Base-by-base conservation (phyloP, 108 stramenopile species). In the Nitzschia inconspicua region DNA sequence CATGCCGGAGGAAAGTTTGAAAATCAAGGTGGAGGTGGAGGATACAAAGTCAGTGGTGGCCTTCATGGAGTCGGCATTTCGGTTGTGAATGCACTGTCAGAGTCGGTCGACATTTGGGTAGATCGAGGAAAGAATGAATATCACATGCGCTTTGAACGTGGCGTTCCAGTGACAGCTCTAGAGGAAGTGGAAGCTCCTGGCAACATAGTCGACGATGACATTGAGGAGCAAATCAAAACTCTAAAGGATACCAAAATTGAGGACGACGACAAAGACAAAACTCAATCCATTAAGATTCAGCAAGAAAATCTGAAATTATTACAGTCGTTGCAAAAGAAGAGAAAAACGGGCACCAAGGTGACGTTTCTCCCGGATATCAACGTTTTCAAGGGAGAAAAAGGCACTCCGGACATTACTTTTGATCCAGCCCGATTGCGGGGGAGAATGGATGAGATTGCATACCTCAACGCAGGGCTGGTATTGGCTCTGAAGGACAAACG, bases 1-100 rank as follows among this genome's bases (percentile, higher is more conserved):
- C 97, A 98, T 60, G 97, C 97, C 0, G 97, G 97, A 10, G 97
- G 97, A n/a, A 98, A 98, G 73, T 98, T 98, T 53, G 95, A 95
- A 47, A 91, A 91, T 73, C 84, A 91, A 44, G 70, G 59, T 26
- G 84, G 82, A 18, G 72, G 47, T 14, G 70, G 77, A 37, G 96
- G 95, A 4, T 97, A 97, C 75, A 94, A 96, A 67, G 94, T 95
- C 18, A 79, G 76, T 25, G 96, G 96, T 9, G 96, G 96, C 8
- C 64, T 97, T 54, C 96, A 97, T 68, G 96, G 96, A 34, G 96
- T 97, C 14, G 96, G 96, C n/a, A 89, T 97, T 34, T 83, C 78
- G 44, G 97, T 97, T 7, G 97, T 97, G 7, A 97, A 97, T 78
- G 97, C 97, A 9, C 63, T 97, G 46, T 88, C 86, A 40, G 73